A percentile compares a stretch with the other conserved stretches of the same genome.
These are phyloP conservation scores for Candida endomychidarum DNA, from an alignment of 805 yeast genomes.

Conservation along the genomic window DNA sequence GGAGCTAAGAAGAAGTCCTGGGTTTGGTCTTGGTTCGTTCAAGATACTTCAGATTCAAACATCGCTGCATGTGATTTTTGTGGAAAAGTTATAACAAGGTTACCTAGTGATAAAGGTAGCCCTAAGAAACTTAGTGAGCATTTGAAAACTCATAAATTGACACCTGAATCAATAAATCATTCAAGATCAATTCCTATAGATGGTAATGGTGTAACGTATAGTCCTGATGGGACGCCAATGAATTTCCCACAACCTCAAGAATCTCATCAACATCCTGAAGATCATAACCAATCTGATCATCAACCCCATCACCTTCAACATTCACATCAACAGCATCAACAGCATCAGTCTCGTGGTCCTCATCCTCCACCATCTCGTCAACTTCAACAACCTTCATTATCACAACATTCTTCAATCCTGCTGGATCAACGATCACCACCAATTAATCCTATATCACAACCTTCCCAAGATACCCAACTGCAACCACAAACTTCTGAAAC, in stretches of 20 bases:
- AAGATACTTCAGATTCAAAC: slow-evolving; percentile 47
- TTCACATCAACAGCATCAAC: slow-evolving; percentile 3
- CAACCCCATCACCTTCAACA: slow-evolving; percentile 1
- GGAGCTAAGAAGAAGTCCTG: slow-evolving; percentile 63
- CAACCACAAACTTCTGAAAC: neutral
- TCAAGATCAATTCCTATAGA: slow-evolving; percentile 40
- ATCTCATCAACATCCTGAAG: neutral
- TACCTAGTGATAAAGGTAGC: slow-evolving; percentile 55
- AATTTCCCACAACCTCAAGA: slow-evolving; percentile 4
- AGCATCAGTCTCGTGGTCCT: neutral
- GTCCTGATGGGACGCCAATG: slow-evolving; percentile 24
- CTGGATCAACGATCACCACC: slow-evolving; percentile 1
- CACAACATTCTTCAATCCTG: slow-evolving; percentile 3
- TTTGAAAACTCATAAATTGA: slow-evolving; percentile 46
- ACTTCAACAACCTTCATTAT: neutral
- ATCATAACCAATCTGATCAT: too few relatives aligned
- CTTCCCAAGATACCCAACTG: neutral
- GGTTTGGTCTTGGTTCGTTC: slow-evolving; percentile 65
- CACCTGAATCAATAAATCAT: slow-evolving; percentile 39
- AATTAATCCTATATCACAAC: neutral
- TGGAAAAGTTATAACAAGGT: slow-evolving; percentile 47
- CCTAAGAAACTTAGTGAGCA: slow-evolving; percentile 62
- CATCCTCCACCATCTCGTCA: too few relatives aligned
- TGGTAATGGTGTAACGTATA: slow-evolving; percentile 35
- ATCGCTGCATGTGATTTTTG: slow-evolving; percentile 56